Percentiles rank a stretch among this genome's conserved stretches.
Conservation (phyloP, 306 rosid genomes). For the Vigna unguiculata region DNA sequence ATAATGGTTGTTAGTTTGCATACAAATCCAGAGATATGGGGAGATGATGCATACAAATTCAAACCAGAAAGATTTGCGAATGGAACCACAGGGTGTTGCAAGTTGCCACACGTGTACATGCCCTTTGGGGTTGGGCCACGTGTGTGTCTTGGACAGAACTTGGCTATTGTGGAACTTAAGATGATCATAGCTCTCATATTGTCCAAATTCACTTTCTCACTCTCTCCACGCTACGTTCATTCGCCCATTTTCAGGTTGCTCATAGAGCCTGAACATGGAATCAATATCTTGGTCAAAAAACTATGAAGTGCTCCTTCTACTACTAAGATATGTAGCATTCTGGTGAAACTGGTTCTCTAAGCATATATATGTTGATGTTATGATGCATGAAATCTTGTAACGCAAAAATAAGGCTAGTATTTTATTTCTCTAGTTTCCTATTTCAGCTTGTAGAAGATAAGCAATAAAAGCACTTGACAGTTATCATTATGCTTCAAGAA, state of each 20-base stretch:
- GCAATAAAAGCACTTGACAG: neutral
- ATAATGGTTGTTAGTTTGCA: slow-evolving; percentile 18
- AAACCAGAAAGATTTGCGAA: slow-evolving; percentile 51
- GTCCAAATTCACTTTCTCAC: slow-evolving; percentile 51
- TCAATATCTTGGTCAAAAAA: slow-evolving; percentile 47
- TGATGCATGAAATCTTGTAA: neutral
- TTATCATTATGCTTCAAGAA: neutral
- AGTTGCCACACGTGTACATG: slow-evolving; percentile 47
- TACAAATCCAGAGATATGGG: slow-evolving; percentile 46
- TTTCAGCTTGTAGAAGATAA: neutral
- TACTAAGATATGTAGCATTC: neutral
- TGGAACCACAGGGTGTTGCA: slow-evolving; percentile 44
- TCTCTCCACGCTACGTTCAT: slow-evolving; percentile 52
- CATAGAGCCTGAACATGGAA: slow-evolving; percentile 53
- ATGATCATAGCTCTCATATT: slow-evolving; percentile 47
- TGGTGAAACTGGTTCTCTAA: neutral
- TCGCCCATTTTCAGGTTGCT: slow-evolving; percentile 41
- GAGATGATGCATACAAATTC: slow-evolving; percentile 44
- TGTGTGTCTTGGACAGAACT: slow-evolving; percentile 50
- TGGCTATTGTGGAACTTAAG: slow-evolving; percentile 53
- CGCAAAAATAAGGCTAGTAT: neutral
- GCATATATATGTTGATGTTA: no score
- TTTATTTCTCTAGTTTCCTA: neutral
- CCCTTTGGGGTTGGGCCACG: slow-evolving; percentile 53
- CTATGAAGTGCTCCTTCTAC: slow-evolving; percentile 27